Evolutionary conservation across 2,329 filamentous ascomycete species (phyloP), one percentile per base, ranked within the genome.

Genomic region (Cordyceps javanica): DNA sequence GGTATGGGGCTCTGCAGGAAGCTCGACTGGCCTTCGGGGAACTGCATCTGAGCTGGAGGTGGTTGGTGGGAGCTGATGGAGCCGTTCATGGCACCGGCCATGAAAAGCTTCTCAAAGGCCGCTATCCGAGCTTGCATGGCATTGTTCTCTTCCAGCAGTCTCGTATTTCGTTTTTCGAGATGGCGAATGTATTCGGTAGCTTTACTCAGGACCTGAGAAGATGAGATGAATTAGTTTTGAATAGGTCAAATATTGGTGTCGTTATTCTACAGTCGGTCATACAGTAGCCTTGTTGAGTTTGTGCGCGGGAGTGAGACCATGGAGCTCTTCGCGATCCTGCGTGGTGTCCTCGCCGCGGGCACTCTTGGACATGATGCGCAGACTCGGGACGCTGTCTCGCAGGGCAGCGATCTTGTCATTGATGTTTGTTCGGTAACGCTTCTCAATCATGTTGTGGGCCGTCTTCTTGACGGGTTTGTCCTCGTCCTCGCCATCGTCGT

Each of bases 201-300:
- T 72, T 97, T 97, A 63, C 90, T 92, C 44, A 97, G 75, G 52
- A 97, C 82, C 81, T 85, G 61, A n/a, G 48, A 28, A 8, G 21
- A 16, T 32, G n/a, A n/a, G n/a, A 16, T 44, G 30, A 14, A 53
- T 62, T 42, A 62, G 60, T 14, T 21, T 21, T 16, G 8, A 30
- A n/a, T n/a, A n/a, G n/a, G 26, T 25, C 16, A 21, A 38, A 44
- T 32, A 25, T 53, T 23, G 45, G 8, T 39, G 10, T 44, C 14
- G 14, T 19, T 16, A n/a, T n/a, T n/a, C n/a, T n/a, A 38, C 13
- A 26, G 34, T n/a, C n/a, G 32, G 28, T 63, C 70, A 67, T 72
- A 86, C 91, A 2, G 92, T 97, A n/a, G 93, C 93, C 72, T 97
- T 97, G 77, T 97, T 97, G 28, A 97, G 78, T 72, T 97, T 97